phyloP scores from a whole-genome alignment of 2,329 filamentous ascomycete species.

The Colletotrichum sp. region DNA sequence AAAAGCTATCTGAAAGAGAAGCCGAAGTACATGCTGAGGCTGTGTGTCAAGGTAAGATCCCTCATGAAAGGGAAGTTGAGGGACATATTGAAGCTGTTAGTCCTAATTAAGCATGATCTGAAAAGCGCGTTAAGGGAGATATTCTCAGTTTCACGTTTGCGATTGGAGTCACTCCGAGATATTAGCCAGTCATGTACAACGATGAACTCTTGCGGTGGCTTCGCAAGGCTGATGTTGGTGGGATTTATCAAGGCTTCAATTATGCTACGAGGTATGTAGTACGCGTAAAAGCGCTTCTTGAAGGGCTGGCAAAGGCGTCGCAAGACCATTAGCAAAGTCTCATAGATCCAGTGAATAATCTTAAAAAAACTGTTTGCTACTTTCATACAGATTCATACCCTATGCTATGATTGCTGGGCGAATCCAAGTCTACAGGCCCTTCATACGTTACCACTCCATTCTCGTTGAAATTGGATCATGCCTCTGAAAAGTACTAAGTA shows the following conservation, averaged over 20 bases:
- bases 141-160: not conserved
- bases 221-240: not conserved
- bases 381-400: too few species aligned
- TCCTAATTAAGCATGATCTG: accelerated
- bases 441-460: too few species aligned
- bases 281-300: too few species aligned
- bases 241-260: not conserved
- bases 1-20: not conserved
- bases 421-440: too few species aligned
- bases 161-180: not conserved
- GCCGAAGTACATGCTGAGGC: not conserved
- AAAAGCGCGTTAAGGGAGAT: not conserved
- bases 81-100: not conserved
- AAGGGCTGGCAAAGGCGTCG: too few species aligned
- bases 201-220: not conserved
- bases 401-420: too few species aligned
- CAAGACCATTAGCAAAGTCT: too few species aligned
- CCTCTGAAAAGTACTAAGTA: too few species aligned
- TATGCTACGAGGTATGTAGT: too few species aligned
- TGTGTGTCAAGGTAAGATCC: not conserved
- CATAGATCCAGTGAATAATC: too few species aligned
- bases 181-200: not conserved
- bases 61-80: not conserved
- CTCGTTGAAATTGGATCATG: too few species aligned
- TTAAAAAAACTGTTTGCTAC: too few species aligned